Evolutionary conservation across 2,329 filamentous ascomycete genomes (phyloP), one percentile per base, ranked within the genome.

Genomic region (Pyricularia sp.): DNA sequence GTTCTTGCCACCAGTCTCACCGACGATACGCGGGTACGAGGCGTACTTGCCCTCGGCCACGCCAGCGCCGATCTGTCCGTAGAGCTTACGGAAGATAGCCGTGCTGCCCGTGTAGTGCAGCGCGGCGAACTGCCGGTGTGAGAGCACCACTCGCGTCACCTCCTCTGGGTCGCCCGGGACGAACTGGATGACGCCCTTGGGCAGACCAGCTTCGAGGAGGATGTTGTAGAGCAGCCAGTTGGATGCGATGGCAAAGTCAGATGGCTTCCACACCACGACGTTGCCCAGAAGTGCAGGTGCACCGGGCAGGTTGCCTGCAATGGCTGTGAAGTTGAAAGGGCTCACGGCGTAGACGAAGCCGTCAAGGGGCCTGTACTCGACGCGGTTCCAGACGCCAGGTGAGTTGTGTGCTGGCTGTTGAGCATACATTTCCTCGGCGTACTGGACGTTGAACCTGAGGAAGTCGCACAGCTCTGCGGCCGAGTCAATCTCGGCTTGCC

Each of bases 401-500:
- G 92, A 84, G 81, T 98, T 89, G 82, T 95, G 93, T 67, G 84
- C 85, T 17, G 94, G 94, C 80, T 99, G 95, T 77, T 93, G 89
- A 55, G 88, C 87, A 78, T 97, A 97, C 69, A 97, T 83, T 77
- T 97, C 92, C 81, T 97, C 90, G 31, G 94, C 94, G 76, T 95
- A 97, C 78, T 94, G 89, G 68, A 97, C 94, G 77, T 95, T 95
- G 84, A 97, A 97, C 77, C 93, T 88, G 77, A 98, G 83, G 81
- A 98, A 98, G 78, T 99, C 94, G 74, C 88, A 90, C 74, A 97
- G 81, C 84, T 99, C 95, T 10, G 94, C 94, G 23, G 94, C 94
- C 58, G 94, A 87, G 79, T 98, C 94, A 72, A 98, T 98, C 85
- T 99, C 94, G n/a, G 95, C 94, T 81, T 99, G 94, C 93, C 93